phyloP scores from a whole-genome alignment of 805 yeast species.

The Zygosaccharomyces bailii region DNA sequence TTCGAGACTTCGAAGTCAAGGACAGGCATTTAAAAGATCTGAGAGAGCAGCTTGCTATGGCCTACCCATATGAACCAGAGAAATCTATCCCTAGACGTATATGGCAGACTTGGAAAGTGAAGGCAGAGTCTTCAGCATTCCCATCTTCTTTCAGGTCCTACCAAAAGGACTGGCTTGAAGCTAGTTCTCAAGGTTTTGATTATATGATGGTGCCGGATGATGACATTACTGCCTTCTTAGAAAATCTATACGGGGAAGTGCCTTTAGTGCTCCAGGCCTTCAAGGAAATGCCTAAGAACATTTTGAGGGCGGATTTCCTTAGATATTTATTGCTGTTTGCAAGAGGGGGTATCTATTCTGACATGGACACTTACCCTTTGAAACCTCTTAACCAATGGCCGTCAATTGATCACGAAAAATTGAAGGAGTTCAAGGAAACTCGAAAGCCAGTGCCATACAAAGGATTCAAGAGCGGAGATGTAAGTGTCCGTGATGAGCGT shows the following conservation, averaged over 20 bases:
- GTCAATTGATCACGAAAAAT: slow-evolving; percentile 40
- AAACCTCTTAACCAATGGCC: slow-evolving; percentile 76
- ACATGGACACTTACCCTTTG: slow-evolving; percentile 77
- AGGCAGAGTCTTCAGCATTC: slow-evolving; percentile 51
- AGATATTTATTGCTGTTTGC: slow-evolving; percentile 83
- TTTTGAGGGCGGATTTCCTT: slow-evolving; percentile 90
- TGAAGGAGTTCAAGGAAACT: slow-evolving; percentile 13
- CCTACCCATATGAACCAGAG: slow-evolving; percentile 70
- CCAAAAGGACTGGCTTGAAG: slow-evolving; percentile 55
- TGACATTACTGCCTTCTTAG: slow-evolving; percentile 53
- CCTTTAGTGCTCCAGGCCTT: slow-evolving; percentile 80
- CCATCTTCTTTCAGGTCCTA: slow-evolving; percentile 49
- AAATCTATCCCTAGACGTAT: slow-evolving; percentile 70
- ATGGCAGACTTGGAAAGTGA: slow-evolving; percentile 95
- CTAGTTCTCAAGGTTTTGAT: slow-evolving; percentile 39
- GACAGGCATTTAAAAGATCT: slow-evolving; percentile 16
- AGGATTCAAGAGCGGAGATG: slow-evolving; percentile 10
- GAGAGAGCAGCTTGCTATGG: slow-evolving; percentile 53
- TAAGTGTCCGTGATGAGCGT: slow-evolving; percentile 7
- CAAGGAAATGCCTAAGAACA: slow-evolving; percentile 68
- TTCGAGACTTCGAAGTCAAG: slow-evolving; percentile 16
- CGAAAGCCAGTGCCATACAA: slow-evolving; percentile 23
- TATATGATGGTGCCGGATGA: slow-evolving; percentile 75
- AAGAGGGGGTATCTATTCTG: slow-evolving; percentile 90
- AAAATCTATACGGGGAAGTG: slow-evolving; percentile 57